Percentiles rank a stretch among this genome's conserved stretches.
Evolutionary conservation across 345 rosid genomes (phyloP).

Genomic region (Ceriops zippeliana): DNA sequence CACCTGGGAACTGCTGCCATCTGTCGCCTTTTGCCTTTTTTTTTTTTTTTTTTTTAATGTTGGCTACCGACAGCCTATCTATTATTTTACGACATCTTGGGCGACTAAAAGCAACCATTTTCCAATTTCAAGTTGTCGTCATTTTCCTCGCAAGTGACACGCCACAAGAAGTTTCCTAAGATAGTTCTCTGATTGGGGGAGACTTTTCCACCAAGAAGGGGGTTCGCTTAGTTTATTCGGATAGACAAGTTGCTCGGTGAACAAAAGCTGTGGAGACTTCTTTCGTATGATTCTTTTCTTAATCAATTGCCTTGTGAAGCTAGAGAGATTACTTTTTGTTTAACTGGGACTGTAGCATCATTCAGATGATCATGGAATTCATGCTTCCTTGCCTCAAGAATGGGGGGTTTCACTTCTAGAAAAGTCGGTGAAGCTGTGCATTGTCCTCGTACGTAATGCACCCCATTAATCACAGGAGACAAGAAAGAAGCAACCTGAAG

Average conservation of each 20-base stretch:
- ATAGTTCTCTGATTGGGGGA: too few species aligned
- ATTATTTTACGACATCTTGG: background rate
- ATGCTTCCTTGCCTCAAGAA: background rate
- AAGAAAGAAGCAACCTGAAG: too few species aligned
- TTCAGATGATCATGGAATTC: background rate
- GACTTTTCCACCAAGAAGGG: too few species aligned
- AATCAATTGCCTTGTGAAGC: background rate
- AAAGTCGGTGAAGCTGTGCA: background rate
- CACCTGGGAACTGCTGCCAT: conserved; percentile 58
- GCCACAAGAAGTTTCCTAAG: background rate
- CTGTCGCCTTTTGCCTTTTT: conserved; percentile 43
- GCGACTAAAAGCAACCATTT: too few species aligned
- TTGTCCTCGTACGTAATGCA: background rate
- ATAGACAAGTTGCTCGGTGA: too few species aligned
- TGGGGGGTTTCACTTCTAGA: background rate
- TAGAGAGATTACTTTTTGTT: background rate
- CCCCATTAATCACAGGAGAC: background rate
- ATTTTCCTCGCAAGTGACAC: too few species aligned
- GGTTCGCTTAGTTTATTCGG: too few species aligned
- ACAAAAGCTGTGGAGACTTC: background rate
- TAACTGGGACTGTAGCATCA: background rate
- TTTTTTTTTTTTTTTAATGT: conserved; percentile 22
- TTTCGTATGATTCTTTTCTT: background rate
- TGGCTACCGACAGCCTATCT: conserved; percentile 27
- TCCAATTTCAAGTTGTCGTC: too few species aligned